A percentile compares a stretch with the other conserved stretches of the same genome.
These are phyloP conservation scores for Dactylellina drechsleri DNA, from an alignment of 2,329 filamentous ascomycete genomes.

Conservation along the genomic window DNA sequence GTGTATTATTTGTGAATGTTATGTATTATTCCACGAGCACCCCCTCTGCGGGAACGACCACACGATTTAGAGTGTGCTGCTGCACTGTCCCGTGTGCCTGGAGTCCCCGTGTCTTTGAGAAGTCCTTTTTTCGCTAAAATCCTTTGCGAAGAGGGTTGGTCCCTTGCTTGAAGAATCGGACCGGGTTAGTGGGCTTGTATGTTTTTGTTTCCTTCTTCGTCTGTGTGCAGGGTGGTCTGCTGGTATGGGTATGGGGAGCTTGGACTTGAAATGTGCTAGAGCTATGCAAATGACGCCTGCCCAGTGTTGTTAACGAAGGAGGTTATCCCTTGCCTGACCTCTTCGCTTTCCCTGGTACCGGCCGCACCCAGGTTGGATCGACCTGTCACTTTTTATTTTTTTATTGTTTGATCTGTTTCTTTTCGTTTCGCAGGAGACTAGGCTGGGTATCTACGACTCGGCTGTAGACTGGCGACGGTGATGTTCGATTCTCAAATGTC, in stretches of 20 bases:
- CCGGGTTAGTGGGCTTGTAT: constrained; percentile 20
- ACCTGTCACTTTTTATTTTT: constrained; percentile 49
- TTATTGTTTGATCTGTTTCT: not conserved
- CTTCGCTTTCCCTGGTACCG: constrained; percentile 46
- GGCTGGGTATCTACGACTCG: not conserved
- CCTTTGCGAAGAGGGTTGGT: not conserved
- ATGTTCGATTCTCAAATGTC: constrained; percentile 41
- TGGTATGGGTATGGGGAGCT: constrained; percentile 49
- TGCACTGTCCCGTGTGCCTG: constrained; percentile 46
- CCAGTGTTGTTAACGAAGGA: constrained; percentile 34
- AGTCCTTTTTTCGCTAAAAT: constrained; percentile 14
- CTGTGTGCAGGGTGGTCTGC: constrained; percentile 28
- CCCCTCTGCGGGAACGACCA: constrained; percentile 33
- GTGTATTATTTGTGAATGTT: constrained; percentile 1
- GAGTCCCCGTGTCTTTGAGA: constrained; percentile 24
- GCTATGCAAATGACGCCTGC: constrained; percentile 53
- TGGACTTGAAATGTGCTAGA: constrained; percentile 38
- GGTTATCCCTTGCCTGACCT: constrained; percentile 39
- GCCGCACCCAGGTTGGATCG: not conserved
- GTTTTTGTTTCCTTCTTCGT: not conserved
- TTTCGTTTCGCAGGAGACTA: constrained; percentile 7
- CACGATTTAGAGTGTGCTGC: constrained; percentile 42
- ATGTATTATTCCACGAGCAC: constrained; percentile 33
- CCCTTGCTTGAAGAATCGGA: constrained; percentile 45
- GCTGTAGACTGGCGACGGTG: not conserved